Conservation (phyloP, 169 alveolate genomes). For the Blepharisma undulans region DNA sequence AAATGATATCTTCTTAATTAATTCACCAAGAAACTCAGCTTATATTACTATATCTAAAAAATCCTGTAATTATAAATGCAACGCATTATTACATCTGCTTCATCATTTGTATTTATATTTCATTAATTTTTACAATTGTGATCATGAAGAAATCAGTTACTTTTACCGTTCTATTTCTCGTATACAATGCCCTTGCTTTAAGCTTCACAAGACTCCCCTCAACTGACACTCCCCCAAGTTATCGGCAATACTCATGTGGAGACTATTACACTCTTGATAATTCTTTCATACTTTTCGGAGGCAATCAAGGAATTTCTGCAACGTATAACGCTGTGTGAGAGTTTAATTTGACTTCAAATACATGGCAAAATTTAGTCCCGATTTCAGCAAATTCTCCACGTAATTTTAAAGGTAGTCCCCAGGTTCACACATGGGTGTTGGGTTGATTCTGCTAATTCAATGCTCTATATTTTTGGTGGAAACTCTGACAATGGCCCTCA, state of each 20-base stretch:
- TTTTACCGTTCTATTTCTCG: background rate
- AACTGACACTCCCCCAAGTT: background rate
- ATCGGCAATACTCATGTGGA: background rate
- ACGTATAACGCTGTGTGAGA: background rate
- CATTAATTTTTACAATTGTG: background rate
- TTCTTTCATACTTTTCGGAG: background rate
- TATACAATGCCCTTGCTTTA: background rate
- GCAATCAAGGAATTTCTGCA: background rate
- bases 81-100: background rate
- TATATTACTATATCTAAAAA: background rate
- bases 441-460: background rate
- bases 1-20: background rate
- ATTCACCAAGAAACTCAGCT: background rate
- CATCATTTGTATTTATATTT: no score
- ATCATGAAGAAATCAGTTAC: background rate
- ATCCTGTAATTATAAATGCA: background rate
- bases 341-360: background rate
- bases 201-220: background rate
- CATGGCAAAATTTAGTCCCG: background rate
- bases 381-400: background rate
- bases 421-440: background rate
- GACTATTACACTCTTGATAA: background rate
- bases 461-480: slow-evolving; percentile 23
- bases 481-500: background rate
- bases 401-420: background rate